phyloP scores from a whole-genome alignment of 257 asterid species.

The Paulownia fortunei region DNA sequence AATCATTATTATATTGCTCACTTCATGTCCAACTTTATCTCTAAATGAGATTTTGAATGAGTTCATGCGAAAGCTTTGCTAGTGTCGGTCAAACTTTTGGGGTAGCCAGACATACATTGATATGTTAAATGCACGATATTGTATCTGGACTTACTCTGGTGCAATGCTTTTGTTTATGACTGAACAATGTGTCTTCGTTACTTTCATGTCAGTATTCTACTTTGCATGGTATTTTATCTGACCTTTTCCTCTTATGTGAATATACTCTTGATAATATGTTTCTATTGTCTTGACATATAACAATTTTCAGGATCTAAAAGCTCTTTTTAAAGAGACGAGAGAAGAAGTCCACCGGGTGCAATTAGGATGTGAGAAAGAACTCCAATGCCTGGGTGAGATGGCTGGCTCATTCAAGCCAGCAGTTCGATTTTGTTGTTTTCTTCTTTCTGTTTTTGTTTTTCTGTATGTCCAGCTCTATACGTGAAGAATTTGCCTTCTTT shows the following conservation, averaged over 20 bases:
- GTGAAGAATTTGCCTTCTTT: background rate
- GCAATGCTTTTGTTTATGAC: background rate
- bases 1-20: background rate
- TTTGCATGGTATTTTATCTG: constrained; percentile 15
- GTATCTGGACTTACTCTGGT: background rate
- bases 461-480: background rate
- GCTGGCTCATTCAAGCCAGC: constrained; percentile 31
- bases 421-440: constrained; percentile 1
- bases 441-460: background rate
- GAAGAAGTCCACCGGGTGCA: constrained; percentile 59
- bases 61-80: constrained; percentile 15
- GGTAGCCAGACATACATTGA: background rate
- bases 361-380: constrained; percentile 68
- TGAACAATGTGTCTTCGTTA: background rate
- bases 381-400: constrained; percentile 75
- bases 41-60: constrained; percentile 3
- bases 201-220: constrained; percentile 11
- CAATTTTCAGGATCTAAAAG: constrained; percentile 67
- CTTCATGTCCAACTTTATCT: background rate
- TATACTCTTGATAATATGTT: background rate
- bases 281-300: background rate
- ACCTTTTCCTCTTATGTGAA: background rate
- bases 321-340: constrained; percentile 58
- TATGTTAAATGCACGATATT: constrained; percentile 3
- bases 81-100: constrained; percentile 7